Base-by-base conservation (phyloP, 1,284 basidiomycete genomes). In the Cystobasidium slooffiae region DNA sequence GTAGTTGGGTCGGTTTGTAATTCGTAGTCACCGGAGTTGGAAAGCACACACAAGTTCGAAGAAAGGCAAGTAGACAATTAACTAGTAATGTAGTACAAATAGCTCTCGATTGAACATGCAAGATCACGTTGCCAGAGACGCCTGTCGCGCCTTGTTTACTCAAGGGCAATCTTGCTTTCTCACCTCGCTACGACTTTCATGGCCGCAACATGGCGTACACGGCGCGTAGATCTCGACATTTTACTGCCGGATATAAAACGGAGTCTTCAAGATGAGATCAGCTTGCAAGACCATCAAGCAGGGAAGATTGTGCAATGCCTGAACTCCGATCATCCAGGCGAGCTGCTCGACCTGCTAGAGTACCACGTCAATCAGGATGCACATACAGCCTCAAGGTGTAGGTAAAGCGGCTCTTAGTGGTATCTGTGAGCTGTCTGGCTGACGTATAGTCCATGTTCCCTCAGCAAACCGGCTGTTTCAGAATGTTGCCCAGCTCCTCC, bases 1-100 rank as follows among this genome's bases (percentile, higher is more conserved):
- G 92, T 80, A 95, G 91, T 78, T 98, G 91, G 91, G 94, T 97
- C 78, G 93, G 93, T 14, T 83, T 97, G 58, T 87, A 82, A 75
- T 16, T 9, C 43, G 16, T 7, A 12, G 10, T 56, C 39, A 10
- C 20, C 53, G 46, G 39, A 56, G 12, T 6, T 6, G 39, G 14
- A 10, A 31, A 56, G 10, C 31, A 37, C 24, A 14, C 18, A 22
- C 20, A 18, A 1, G 1, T 31, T 31, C 5, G 31, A 31, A 2
- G n/a, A n/a, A n/a, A n/a, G n/a, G n/a, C n/a, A n/a, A 31, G 31
- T 31, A 31, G 31, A 31, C 31, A 31, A 31, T 31, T 31, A 31
- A 31, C 31, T 31, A 31, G 31, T 31, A 31, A 31, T 31, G 31
- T 31, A 31, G 31, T 31, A 31, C 31, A 31, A 31, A 31, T 31